These are phyloP conservation scores for Sugiyamaella smithiae DNA, from an alignment of 805 yeast genomes.

Conservation along the genomic window DNA sequence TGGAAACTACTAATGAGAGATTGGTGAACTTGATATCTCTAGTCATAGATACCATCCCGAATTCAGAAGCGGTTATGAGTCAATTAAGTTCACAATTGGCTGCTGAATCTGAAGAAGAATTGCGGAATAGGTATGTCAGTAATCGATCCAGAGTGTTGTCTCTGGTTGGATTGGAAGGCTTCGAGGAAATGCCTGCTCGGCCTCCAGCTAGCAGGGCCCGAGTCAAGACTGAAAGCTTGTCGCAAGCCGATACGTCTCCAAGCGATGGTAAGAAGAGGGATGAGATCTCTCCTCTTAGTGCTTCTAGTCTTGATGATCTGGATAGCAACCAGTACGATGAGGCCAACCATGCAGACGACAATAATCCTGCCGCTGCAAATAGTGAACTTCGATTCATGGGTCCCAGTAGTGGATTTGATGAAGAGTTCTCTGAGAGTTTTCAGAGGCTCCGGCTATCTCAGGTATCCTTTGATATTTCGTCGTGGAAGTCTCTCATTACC, in stretches of 20 bases:
- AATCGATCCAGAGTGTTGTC: neutral
- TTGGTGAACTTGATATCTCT: constrained; percentile 13
- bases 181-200: constrained; percentile 3
- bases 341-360: neutral
- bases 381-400: constrained; percentile 11
- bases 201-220: neutral
- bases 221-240: neutral
- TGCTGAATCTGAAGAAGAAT: neutral
- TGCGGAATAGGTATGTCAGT: neutral
- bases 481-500: constrained; percentile 4
- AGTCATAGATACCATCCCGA: constrained; percentile 6
- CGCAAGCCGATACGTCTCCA: neutral
- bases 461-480: constrained; percentile 5
- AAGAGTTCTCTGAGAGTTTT: constrained; percentile 10
- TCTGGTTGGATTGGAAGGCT: neutral
- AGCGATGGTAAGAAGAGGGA: neutral
- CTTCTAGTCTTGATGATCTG: neutral
- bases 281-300: neutral
- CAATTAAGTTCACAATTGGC: neutral
- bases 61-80: constrained; percentile 3
- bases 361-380: constrained; percentile 8
- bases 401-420: constrained; percentile 15
- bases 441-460: constrained; percentile 9
- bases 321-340: neutral
- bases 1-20: constrained; percentile 13